These are phyloP conservation scores for Globisporangium uncinulatum DNA, from an alignment of 352 stramenopile species.

Conservation along the genomic window DNA sequence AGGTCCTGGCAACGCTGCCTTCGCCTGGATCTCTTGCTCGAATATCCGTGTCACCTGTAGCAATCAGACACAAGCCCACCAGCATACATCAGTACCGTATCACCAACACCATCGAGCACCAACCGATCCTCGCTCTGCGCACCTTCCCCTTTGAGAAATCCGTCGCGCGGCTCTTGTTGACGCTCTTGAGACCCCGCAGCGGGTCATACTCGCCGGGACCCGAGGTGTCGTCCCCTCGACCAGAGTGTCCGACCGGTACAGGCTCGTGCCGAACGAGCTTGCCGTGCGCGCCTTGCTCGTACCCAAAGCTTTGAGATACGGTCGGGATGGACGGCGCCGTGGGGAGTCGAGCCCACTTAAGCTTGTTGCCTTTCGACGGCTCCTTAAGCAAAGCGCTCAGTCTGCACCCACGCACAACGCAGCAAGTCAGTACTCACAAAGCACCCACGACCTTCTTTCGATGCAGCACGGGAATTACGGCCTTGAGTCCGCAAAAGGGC, in stretches of 20 bases:
- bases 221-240: slow-evolving; percentile 47
- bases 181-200: slow-evolving; percentile 53
- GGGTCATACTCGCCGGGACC: slow-evolving; percentile 74
- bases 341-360: slow-evolving; percentile 63
- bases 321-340: slow-evolving; percentile 72
- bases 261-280: slow-evolving; percentile 73
- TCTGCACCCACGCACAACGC: slow-evolving; percentile 7
- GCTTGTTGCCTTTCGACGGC: slow-evolving; percentile 30
- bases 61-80: not conserved
- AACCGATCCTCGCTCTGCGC: not conserved
- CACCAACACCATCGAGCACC: not conserved
- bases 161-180: slow-evolving; percentile 53
- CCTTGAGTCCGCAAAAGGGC: too few relatives aligned
- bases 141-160: slow-evolving; percentile 76
- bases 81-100: not conserved
- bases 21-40: slow-evolving; percentile 52
- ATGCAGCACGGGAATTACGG: not conserved
- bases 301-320: slow-evolving; percentile 70
- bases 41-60: slow-evolving; percentile 41
- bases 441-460: not conserved
- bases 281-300: slow-evolving; percentile 64
- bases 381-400: slow-evolving; percentile 25
- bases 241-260: slow-evolving; percentile 42
- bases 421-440: not conserved
- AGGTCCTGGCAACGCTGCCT: slow-evolving; percentile 48